Conservation (phyloP, 176 grass and related monocot species). For the Otatea glauca region DNA sequence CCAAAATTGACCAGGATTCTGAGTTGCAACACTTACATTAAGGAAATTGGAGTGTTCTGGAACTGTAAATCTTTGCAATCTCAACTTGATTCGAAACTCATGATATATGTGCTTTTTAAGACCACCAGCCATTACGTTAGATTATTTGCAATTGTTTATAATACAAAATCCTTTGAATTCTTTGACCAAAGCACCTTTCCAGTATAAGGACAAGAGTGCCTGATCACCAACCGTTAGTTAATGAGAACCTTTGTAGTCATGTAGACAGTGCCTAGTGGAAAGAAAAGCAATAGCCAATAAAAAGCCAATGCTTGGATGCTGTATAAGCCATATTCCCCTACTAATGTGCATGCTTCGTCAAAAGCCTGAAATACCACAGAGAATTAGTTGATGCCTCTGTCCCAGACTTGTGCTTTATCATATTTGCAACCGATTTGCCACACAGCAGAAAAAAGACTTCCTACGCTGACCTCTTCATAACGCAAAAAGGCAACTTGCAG, state of each 20-base stretch:
- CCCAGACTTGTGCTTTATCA: constrained; percentile 32
- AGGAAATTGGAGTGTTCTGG: constrained; percentile 1
- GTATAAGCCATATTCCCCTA: constrained; percentile 24
- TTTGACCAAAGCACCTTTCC: constrained; percentile 50
- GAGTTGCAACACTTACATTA: constrained; percentile 19
- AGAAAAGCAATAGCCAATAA: constrained; percentile 53
- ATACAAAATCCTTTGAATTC: constrained; percentile 39
- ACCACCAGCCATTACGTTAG: constrained; percentile 33
- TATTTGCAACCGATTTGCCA: constrained; percentile 49
- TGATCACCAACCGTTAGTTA: constrained; percentile 52
- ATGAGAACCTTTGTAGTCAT: constrained; percentile 34
- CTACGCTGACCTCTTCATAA: constrained; percentile 42
- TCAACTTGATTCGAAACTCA: constrained; percentile 13
- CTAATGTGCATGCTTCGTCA: constrained; percentile 65
- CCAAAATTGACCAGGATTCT: neutral
- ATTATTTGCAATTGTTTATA: constrained; percentile 32
- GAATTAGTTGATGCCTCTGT: constrained; percentile 44
- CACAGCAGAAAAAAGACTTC: constrained; percentile 21
- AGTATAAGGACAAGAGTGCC: constrained; percentile 42
- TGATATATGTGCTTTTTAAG: constrained; percentile 1
- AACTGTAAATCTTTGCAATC: neutral
- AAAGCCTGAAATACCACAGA: constrained; percentile 41
- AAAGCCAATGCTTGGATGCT: constrained; percentile 43
- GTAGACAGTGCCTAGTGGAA: constrained; percentile 48
- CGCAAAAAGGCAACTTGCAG: constrained; percentile 38